Evolutionary conservation across 2,329 filamentous ascomycete genomes (phyloP).

Genomic region (Daldinia sp.): DNA sequence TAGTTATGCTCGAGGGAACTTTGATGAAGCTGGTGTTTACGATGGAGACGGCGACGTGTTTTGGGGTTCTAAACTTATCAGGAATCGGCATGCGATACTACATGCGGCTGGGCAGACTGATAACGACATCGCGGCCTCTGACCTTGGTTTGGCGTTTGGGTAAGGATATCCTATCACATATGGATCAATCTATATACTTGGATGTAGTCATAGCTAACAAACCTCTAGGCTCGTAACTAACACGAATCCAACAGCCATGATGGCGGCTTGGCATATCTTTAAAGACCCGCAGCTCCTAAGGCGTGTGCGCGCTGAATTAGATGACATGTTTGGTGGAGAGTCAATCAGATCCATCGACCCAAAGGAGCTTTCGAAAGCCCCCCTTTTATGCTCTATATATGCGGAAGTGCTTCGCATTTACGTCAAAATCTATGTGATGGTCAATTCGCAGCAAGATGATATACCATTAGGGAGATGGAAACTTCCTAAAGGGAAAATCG

Average conservation of each 20-base stretch:
- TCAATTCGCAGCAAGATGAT: slow-evolving; percentile 32
- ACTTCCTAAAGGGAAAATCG: slow-evolving; percentile 29
- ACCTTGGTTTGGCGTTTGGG: background rate
- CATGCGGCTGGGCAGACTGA: background rate
- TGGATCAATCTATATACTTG: no score
- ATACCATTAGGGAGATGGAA: slow-evolving; percentile 29
- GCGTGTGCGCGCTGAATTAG: no score
- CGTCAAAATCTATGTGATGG: slow-evolving; percentile 28
- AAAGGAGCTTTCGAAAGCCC: background rate
- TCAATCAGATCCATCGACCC: no score
- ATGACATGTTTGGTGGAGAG: no score
- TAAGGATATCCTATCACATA: no score
- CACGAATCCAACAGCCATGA: no score
- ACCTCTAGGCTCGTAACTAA: no score
- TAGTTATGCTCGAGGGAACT: slow-evolving; percentile 31
- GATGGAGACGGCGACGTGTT: slow-evolving; percentile 37
- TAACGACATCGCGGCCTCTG: background rate
- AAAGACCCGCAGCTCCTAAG: no score
- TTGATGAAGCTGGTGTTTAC: slow-evolving; percentile 22
- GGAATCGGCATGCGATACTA: slow-evolving; percentile 27
- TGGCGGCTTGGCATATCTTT: no score
- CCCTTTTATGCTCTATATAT: slow-evolving; percentile 36
- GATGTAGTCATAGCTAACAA: no score
- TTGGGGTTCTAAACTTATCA: slow-evolving; percentile 35
- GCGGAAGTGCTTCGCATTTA: slow-evolving; percentile 37